Base-by-base conservation (phyloP, 2,329 filamentous ascomycete genomes). In the Alternaria conjuncta region DNA sequence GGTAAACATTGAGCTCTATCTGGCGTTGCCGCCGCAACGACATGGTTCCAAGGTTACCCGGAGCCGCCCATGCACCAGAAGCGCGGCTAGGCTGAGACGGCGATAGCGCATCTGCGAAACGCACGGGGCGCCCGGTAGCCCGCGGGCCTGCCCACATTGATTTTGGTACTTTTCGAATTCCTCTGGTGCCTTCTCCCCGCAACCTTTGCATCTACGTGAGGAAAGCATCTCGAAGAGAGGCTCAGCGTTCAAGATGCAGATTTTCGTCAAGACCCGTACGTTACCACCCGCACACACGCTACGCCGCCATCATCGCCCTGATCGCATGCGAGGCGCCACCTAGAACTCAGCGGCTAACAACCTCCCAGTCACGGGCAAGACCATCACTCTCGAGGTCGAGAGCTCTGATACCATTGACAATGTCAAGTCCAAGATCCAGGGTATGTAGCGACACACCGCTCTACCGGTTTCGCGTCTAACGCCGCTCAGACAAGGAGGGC, bases 301-400 rank as follows among this genome's bases (percentile, higher is more conserved):
- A 21, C 32, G 32, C 36, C 53, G 53, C 53, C 36, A 44, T 44
- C 7, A 12, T 44, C 32, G 21, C 51, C n/a, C 3, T 21, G 10
- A 44, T 44, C 36, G 30, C 36, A 41, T 47, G 15, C 23, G 18
- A 5, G 5, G 20, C 15, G 18, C 21, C 36, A 36, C 36, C 10
- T 23, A 51, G 13, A 13, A 11, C 54, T 45, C 43, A 30, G 51
- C 47, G 65, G 51, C 73, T 74, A 59, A 75, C 64, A 47, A 20
- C 28, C 21, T 60, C 54, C 87, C 86, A 84, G 78, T 98, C 80
- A 98, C 96, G 92, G 96, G 96, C 83, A 98, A 98, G 92, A 98
- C 96, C 83, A 98, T 98, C 92, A 98, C 96, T 92, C 94, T 99
- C 80, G 96, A 99, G 94, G 96, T 98, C 87, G 96, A 98, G 91